These are phyloP conservation scores for Tylopilus felleus DNA, from an alignment of 768 basidiomycete species.

Conservation along the genomic window DNA sequence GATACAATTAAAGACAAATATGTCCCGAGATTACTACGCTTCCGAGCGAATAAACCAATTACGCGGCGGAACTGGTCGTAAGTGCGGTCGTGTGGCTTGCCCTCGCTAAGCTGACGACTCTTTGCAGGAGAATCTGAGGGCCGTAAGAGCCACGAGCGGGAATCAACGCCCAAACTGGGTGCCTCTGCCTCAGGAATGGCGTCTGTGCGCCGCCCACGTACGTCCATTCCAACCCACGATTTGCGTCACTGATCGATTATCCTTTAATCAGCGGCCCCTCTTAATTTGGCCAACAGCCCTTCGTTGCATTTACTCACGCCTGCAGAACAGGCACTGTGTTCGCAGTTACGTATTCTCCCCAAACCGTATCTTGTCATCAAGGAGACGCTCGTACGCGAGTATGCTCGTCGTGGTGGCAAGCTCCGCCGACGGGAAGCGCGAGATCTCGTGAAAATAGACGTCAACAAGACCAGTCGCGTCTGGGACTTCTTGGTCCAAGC, in stretches of 20 bases:
- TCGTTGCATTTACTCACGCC: slow-evolving; percentile 87
- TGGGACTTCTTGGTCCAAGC: slow-evolving; percentile 92
- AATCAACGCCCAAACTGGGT: slow-evolving; percentile 50
- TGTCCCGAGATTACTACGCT: slow-evolving; percentile 53
- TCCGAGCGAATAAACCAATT: slow-evolving; percentile 50
- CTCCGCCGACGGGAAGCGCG: slow-evolving; percentile 85
- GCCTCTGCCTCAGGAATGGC: slow-evolving; percentile 33
- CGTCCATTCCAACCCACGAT: slow-evolving; percentile 11
- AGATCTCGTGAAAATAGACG: slow-evolving; percentile 89
- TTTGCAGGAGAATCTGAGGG: slow-evolving; percentile 44
- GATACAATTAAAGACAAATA: slow-evolving; percentile 60
- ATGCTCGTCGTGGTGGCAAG: slow-evolving; percentile 83
- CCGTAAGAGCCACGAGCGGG: slow-evolving; percentile 58
- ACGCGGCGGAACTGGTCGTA: slow-evolving; percentile 47
- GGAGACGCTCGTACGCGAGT: slow-evolving; percentile 91
- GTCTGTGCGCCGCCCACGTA: slow-evolving; percentile 43
- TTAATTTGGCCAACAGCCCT: slow-evolving; percentile 88
- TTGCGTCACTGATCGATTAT: slow-evolving; percentile 2
- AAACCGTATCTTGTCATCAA: slow-evolving; percentile 96
- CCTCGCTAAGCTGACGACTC: background rate
- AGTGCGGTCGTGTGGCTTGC: slow-evolving; percentile 38
- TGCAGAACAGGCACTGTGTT: slow-evolving; percentile 86
- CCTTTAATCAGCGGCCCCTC: slow-evolving; percentile 47
- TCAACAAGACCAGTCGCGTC: slow-evolving; percentile 86
- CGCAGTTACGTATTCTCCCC: slow-evolving; percentile 85